Evolutionary conservation across 2,329 filamentous ascomycete species (phyloP), one percentile per base, ranked within the genome.

Genomic region (Venturia aucupariae): DNA sequence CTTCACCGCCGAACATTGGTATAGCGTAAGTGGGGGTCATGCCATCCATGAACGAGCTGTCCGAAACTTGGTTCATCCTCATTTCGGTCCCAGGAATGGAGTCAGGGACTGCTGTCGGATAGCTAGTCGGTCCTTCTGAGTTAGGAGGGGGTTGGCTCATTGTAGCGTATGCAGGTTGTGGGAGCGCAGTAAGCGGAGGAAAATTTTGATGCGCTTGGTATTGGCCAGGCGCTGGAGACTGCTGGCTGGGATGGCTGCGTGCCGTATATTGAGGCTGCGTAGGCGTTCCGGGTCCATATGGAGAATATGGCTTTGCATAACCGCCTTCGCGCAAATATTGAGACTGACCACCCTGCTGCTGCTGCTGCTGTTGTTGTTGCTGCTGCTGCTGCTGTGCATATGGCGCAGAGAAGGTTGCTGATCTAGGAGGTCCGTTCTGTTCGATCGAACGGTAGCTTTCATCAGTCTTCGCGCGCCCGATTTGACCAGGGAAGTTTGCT

Each of bases 1-100:
- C 88, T 70, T 96, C 91, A 32, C 84, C 87, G 19, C 91, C 91
- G 75, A 97, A 97, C 32, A 97, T 88, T 0, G 93, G 91, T 69
- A 95, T 90, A 4, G 89, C 86, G 65, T 85, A 87, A 69, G 79
- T 70, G 69, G 79, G 57, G 72, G 80, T 66, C 78, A 77, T 70
- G 71, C 78, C 71, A 75, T 80, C 71, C 65, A 80, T 68, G 63
- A 79, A 72, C 65, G 72, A 68, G 64, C 38, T 59, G 7, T 65
- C 64, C 1, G 64, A 65, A 13, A 72, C 68, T 39, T 60, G 35
- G 38, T 32, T 62, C 64, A 65, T 65, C 22, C 32, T 54, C 27
- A 48, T 55, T 39, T 46, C 35, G 24, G 46, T 32, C 27, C 27
- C 51, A 57, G 48, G 8, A 32, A 30, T 24, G 27, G 48, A 13